Evolutionary conservation across 2,329 filamentous ascomycete genomes (phyloP).

Genomic region (Scorias spongiosa): DNA sequence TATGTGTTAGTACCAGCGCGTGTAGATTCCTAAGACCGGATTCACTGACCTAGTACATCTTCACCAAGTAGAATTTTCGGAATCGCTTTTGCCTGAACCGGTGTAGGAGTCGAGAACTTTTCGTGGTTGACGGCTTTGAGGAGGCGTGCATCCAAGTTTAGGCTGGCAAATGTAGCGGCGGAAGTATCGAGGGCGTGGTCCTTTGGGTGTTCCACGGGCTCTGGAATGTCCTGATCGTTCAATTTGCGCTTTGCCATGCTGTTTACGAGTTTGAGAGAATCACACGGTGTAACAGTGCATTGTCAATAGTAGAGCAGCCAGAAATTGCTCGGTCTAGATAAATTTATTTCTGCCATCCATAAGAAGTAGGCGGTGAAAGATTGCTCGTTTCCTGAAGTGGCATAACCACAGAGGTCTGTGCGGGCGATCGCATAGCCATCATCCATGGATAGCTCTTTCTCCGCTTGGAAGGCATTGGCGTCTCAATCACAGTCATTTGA

Average conservation of each 20-base stretch:
- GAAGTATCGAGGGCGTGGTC: background rate
- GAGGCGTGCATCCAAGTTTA: conserved; percentile 71
- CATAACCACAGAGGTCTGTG: too few species aligned
- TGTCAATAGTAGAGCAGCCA: too few species aligned
- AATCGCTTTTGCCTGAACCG: conserved; percentile 75
- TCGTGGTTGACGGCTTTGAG: conserved; percentile 75
- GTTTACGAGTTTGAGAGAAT: background rate
- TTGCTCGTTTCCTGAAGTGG: too few species aligned
- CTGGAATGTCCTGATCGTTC: conserved; percentile 1
- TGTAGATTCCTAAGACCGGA: background rate
- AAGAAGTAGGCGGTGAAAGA: background rate
- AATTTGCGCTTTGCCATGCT: conserved; percentile 4
- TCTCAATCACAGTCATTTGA: too few species aligned
- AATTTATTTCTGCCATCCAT: background rate
- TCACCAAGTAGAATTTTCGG: conserved; percentile 75
- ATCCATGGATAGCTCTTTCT: too few species aligned
- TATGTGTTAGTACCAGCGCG: conserved; percentile 5
- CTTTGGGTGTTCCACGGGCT: conserved; percentile 2
- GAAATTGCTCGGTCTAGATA: background rate
- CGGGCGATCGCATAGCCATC: too few species aligned
- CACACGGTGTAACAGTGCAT: too few species aligned
- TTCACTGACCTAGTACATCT: conserved; percentile 52
- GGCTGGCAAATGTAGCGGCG: conserved; percentile 45
- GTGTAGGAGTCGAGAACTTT: conserved; percentile 73
- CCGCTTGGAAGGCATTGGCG: too few species aligned